Percentiles rank a stretch among this genome's conserved stretches.
Evolutionary conservation across 2,329 filamentous ascomycete genomes (phyloP).

Genomic region (Arthrinium puccinioides): DNA sequence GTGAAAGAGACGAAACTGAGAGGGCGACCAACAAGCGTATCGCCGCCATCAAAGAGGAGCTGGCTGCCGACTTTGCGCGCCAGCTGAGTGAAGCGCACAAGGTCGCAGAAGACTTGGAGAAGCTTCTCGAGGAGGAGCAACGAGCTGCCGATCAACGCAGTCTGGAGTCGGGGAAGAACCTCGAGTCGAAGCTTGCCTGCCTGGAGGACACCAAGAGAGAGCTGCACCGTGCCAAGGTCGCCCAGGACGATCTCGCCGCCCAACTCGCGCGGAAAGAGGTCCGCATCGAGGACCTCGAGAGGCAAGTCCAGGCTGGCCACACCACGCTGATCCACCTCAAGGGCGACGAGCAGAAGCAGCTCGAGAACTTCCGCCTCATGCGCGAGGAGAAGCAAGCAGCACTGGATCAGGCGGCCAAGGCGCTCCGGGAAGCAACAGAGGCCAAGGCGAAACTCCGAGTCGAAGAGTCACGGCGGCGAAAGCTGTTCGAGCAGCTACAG

Average conservation of each 20-base stretch:
- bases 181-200: constrained; percentile 57
- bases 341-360: constrained; percentile 8
- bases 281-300: constrained; percentile 9
- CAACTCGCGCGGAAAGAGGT: constrained; percentile 6
- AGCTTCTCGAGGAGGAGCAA: constrained; percentile 7
- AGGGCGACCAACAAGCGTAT: constrained; percentile 23
- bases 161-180: constrained; percentile 42
- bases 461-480: constrained; percentile 55
- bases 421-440: constrained; percentile 6
- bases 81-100: constrained; percentile 7
- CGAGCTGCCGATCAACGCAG: constrained; percentile 1
- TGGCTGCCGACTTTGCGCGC: constrained; percentile 7
- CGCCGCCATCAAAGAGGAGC: constrained; percentile 3
- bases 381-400: constrained; percentile 7
- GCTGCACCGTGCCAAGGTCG: constrained; percentile 22
- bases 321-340: constrained; percentile 14
- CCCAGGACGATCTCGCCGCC: constrained; percentile 8
- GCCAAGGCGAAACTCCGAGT: constrained; percentile 12
- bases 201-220: constrained; percentile 55
- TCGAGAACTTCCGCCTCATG: constrained; percentile 8
- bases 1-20: constrained; percentile 46
- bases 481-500: constrained; percentile 95
- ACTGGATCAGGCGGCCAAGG: constrained; percentile 5
- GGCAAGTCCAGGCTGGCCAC: constrained; percentile 17
- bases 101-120: constrained; percentile 6